Base-by-base conservation (phyloP, 140 eudicot genomes). In the Senecio squalidus region DNA sequence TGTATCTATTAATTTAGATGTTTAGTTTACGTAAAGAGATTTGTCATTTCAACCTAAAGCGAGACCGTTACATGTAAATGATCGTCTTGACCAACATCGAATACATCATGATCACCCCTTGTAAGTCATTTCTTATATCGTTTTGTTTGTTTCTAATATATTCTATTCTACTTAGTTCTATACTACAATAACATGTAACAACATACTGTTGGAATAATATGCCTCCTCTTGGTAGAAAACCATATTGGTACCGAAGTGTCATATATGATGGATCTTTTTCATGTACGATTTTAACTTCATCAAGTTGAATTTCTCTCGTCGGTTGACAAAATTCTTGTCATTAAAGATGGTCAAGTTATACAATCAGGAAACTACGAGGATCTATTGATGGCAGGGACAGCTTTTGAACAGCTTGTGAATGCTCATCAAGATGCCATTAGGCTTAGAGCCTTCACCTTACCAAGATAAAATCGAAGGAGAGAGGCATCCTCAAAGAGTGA, bases 371-470 rank as follows among this genome's bases (percentile, higher is more conserved):
- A 49, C 69, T 84, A 82, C 30, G 43, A 64, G 29, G 85, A 75
- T 27, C 82, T 89, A 20, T 46, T 89, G 55, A 73, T 36, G 74
- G 77, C 77, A 27, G 89, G 95, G 63, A 77, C 93, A 10, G 70
- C 82, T 27, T 89, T 82, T 73, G 95, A 84, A 60, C 75, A 82
- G 54, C 86, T 89, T 34, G 92, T 89, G 54, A 75, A 71, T 64
- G 95, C 92, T 66, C 97, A 89, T 71, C 74, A 75, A 71, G 72
- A 62, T 52, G 74, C 82, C 52, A 66, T 75, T 36, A 71, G 58
- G 55, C n/a, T 58, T 76, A 36, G 89, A 84, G 34, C 34, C 93
- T 9, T 39, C 70, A 45, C 34, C 55, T 47, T 10, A 47, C 15
- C 66, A 70, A 61, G 55, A 26, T 23, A 64, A 73, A 27, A 21